Conservation (phyloP, 768 basidiomycete genomes). For the Stropharia rugosoannulata region DNA sequence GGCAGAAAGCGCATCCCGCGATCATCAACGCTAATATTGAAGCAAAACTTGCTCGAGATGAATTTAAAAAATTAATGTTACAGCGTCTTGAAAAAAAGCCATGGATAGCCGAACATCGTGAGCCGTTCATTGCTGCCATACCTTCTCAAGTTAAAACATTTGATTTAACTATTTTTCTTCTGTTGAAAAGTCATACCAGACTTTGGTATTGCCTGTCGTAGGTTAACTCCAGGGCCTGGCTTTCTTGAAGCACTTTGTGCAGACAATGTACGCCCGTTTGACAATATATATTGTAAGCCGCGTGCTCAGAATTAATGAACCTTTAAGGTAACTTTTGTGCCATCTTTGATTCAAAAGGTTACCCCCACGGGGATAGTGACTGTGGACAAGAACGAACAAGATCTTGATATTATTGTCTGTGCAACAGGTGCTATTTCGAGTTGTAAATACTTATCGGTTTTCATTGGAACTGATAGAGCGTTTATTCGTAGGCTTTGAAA, state of each 20-base stretch:
- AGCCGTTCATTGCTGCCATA: conserved; percentile 7
- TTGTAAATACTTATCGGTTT: not conserved
- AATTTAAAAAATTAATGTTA: conserved; percentile 46
- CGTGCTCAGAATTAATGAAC: not conserved
- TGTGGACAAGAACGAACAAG: conserved; percentile 49
- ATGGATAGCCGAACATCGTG: conserved; percentile 58
- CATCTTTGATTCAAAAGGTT: conserved; percentile 48
- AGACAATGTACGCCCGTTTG: conserved; percentile 45
- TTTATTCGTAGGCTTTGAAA: conserved; percentile 47
- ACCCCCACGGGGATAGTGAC: conserved; percentile 57
- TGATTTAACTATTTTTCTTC: not conserved
- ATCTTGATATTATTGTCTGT: conserved; percentile 60
- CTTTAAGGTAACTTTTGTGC: conserved; percentile 50
- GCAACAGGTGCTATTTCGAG: conserved; percentile 48
- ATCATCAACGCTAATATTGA: conserved; percentile 40
- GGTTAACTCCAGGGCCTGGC: conserved; percentile 68
- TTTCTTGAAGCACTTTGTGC: conserved; percentile 65
- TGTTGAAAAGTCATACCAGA: conserved; percentile 50
- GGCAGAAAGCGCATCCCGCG: conserved; percentile 36
- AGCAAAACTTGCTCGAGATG: conserved; percentile 31
- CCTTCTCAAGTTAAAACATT: not conserved
- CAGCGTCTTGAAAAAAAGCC: conserved; percentile 54
- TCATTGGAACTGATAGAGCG: not conserved
- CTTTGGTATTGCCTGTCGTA: conserved; percentile 57
- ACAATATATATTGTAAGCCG: not conserved